Conservation (phyloP, 1,284 basidiomycete genomes). For the Agroathelia rolfsii region DNA sequence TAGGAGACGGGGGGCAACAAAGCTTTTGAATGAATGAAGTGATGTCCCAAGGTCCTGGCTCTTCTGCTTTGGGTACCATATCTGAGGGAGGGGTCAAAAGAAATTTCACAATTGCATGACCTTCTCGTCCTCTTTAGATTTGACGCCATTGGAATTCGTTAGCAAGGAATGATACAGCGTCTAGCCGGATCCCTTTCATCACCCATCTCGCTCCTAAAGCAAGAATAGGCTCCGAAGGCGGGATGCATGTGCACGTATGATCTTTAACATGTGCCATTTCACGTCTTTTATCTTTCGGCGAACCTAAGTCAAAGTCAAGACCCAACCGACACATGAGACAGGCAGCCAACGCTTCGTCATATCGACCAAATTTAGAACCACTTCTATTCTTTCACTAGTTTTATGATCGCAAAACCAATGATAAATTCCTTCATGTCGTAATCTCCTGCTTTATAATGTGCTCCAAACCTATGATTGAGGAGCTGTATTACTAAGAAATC, state of each 20-base stretch:
- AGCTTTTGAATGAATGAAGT: too few species aligned
- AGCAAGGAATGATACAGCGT: constrained; percentile 5
- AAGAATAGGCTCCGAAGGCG: constrained; percentile 18
- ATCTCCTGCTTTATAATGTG: constrained; percentile 9
- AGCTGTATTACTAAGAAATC: constrained; percentile 1
- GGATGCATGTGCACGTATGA: constrained; percentile 20
- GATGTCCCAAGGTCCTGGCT: too few species aligned
- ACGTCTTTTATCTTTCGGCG: constrained; percentile 1
- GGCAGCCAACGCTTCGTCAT: constrained; percentile 15
- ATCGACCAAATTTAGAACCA: constrained; percentile 3
- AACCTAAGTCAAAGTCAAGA: constrained; percentile 18
- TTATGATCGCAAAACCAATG: constrained; percentile 13
- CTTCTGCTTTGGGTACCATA: too few species aligned
- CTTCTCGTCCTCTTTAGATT: too few species aligned
- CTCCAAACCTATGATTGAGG: constrained; percentile 15
- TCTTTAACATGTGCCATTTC: constrained; percentile 19
- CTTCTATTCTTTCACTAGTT: constrained; percentile 13
- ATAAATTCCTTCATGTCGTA: constrained; percentile 9
- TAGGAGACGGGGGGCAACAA: background rate
- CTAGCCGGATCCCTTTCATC: constrained; percentile 7
- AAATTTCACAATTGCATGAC: constrained; percentile 10
- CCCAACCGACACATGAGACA: constrained; percentile 19
- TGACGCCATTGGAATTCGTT: constrained; percentile 9
- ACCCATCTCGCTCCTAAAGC: constrained; percentile 15
- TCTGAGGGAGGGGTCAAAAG: constrained; percentile 12